Conservation (phyloP, 2,329 filamentous ascomycete species). For the Monilinia vaccinii-corymbosi region DNA sequence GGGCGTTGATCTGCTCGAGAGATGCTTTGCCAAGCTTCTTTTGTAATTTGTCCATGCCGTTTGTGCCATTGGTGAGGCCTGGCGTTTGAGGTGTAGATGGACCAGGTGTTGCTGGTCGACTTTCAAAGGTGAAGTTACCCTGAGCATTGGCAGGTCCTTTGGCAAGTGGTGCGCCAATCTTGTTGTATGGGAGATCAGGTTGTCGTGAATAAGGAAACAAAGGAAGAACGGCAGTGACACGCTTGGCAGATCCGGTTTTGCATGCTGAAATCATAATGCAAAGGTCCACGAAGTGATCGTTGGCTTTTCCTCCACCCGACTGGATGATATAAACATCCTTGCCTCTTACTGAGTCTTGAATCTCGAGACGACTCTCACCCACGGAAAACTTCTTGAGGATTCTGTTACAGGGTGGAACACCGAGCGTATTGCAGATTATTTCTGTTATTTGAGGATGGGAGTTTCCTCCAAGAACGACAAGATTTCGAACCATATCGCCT, state of each 20-base stretch:
- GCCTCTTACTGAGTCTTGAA: slow-evolving; percentile 89
- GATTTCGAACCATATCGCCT: slow-evolving; percentile 77
- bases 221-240: slow-evolving; percentile 88
- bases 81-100: slow-evolving; percentile 60
- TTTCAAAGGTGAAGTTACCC: slow-evolving; percentile 79
- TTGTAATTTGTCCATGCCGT: slow-evolving; percentile 61
- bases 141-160: slow-evolving; percentile 48
- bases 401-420: slow-evolving; percentile 75
- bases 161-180: slow-evolving; percentile 78
- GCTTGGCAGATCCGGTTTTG: slow-evolving; percentile 84
- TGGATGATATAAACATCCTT: slow-evolving; percentile 99
- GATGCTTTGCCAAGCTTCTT: slow-evolving; percentile 64
- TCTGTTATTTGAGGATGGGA: slow-evolving; percentile 85
- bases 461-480: slow-evolving; percentile 86
- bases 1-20: slow-evolving; percentile 44
- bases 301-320: slow-evolving; percentile 84
- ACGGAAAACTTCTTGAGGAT: slow-evolving; percentile 88
- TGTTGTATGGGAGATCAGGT: slow-evolving; percentile 95
- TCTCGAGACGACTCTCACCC: slow-evolving; percentile 90
- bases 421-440: slow-evolving; percentile 78
- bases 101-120: slow-evolving; percentile 76
- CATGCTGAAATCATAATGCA: slow-evolving; percentile 98
- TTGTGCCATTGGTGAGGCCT: slow-evolving; percentile 42
- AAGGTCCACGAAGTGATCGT: slow-evolving; percentile 92
- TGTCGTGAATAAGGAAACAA: slow-evolving; percentile 96